Base-by-base conservation (phyloP, 2,329 filamentous ascomycete genomes). In the Colletotrichum cereale region DNA sequence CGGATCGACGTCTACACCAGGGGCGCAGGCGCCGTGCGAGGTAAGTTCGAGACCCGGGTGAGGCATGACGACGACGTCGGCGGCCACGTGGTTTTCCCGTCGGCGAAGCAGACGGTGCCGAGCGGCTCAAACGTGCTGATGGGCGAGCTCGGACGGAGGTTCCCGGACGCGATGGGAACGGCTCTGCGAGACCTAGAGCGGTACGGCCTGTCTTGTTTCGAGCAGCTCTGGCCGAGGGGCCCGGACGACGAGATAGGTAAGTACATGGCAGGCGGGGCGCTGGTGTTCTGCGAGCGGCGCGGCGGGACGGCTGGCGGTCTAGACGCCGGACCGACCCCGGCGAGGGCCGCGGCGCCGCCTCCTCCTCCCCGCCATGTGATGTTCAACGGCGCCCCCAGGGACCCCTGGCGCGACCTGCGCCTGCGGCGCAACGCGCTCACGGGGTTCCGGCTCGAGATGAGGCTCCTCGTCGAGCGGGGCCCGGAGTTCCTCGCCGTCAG, bases 1-100 rank as follows among this genome's bases (percentile, higher is more conserved):
- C 71, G 70, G 12, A 66, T 62, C 26, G 57, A 73, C 36, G 44
- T 67, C n/a, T 73, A 73, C 52, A 63, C 31, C 16, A 61, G 44
- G 14, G 52, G 66, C 38, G n/a, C n/a, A 0, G 26, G 5, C 8
- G 31, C 21, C 31, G 21, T n/a, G 16, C 29, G 5, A 24, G 72
- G 72, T 2, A 56, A 34, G 7, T 70, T 55, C 24, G n/a, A 42
- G 34, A 29, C 62, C 12, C 34, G 38, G 8, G 21, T 26, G 6
- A 21, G 16, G 8, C 72, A 73, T 18, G 44, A 55, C 14, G 31
- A 62, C 2, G 6, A 5, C 18, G 26, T 48, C 1, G 10, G 2
- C 0, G 50, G 57, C 10, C 66, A 73, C 14, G 24, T 68, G 21
- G 8, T 40, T 4, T 67, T 67, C 40, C 47, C 60, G 18, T 10